Percentiles rank a stretch among this genome's conserved stretches.
Evolutionary conservation across 805 yeast species (phyloP).

Genomic region (Schwanniomyces pseudopolymorphus): DNA sequence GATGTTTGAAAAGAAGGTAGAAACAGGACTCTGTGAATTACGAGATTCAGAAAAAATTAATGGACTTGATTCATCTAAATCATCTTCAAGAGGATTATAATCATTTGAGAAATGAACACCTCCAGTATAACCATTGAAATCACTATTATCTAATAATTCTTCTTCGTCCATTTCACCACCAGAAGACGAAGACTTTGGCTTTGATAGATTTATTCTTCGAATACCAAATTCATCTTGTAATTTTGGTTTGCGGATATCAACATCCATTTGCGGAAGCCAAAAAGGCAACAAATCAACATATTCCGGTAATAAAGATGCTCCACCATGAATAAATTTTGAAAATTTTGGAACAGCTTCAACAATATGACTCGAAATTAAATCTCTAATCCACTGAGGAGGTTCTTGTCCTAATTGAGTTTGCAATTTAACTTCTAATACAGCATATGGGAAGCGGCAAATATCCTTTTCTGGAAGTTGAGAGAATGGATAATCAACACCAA

Average conservation of each 20-base stretch:
- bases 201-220: constrained; percentile 38
- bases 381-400: constrained; percentile 97
- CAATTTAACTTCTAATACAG: constrained; percentile 93
- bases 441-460: constrained; percentile 93
- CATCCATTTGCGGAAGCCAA: constrained; percentile 97
- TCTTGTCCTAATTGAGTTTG: constrained; percentile 99
- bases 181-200: constrained; percentile 33
- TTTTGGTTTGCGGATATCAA: constrained; percentile 89
- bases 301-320: constrained; percentile 87
- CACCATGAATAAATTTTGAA: constrained; percentile 96
- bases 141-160: constrained; percentile 49
- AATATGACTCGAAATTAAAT: constrained; percentile 83
- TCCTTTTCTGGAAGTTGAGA: constrained; percentile 80
- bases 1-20: constrained; percentile 28
- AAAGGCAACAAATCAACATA: constrained; percentile 84
- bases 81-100: constrained; percentile 47
- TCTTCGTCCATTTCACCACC: constrained; percentile 72
- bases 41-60: constrained; percentile 41
- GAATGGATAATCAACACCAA: constrained; percentile 97
- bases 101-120: constrained; percentile 44
- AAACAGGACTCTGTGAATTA: constrained; percentile 28
- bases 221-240: constrained; percentile 60
- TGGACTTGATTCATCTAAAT: constrained; percentile 48
- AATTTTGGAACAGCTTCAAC: constrained; percentile 98
- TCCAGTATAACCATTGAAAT: constrained; percentile 27